Percentiles rank a stretch among this genome's conserved stretches.
These are phyloP conservation scores for Neofusicoccum kwambonambiense DNA, from an alignment of 2,329 filamentous ascomycete species.

Conservation along the genomic window DNA sequence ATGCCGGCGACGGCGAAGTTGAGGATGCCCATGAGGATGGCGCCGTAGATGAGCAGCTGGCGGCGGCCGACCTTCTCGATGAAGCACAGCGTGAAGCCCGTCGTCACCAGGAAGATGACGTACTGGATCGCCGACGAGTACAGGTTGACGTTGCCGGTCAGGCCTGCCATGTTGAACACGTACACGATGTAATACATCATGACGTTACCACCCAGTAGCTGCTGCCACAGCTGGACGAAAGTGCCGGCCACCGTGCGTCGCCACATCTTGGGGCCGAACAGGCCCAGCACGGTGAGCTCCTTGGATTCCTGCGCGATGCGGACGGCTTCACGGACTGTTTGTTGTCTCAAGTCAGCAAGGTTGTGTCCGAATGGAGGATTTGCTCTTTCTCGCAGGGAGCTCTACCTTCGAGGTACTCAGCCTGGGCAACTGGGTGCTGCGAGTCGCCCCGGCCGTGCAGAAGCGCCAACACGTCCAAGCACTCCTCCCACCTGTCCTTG, in stretches of 20 bases:
- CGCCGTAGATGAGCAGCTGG: conserved; percentile 55
- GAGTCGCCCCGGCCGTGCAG: conserved; percentile 59
- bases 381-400: background rate
- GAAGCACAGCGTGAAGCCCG: conserved; percentile 59
- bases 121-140: conserved; percentile 53
- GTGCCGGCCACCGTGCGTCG: conserved; percentile 56
- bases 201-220: conserved; percentile 39
- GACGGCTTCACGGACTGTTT: conserved; percentile 17
- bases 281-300: conserved; percentile 12
- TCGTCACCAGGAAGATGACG: conserved; percentile 62
- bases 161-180: conserved; percentile 52
- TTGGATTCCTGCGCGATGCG: conserved; percentile 8
- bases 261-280: conserved; percentile 49
- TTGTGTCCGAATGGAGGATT: too few relatives aligned
- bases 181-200: conserved; percentile 57
- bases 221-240: conserved; percentile 58
- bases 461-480: conserved; percentile 52
- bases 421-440: conserved; percentile 59
- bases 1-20: conserved; percentile 61
- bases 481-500: conserved; percentile 66
- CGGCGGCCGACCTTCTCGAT: conserved; percentile 61
- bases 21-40: conserved; percentile 59
- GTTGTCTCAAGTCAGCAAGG: too few relatives aligned
- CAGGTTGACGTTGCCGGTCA: conserved; percentile 19
- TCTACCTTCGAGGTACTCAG: conserved; percentile 57